These are phyloP conservation scores for Euphorbia schlechtendalii DNA, from an alignment of 441 rosid genomes.

Conservation along the genomic window DNA sequence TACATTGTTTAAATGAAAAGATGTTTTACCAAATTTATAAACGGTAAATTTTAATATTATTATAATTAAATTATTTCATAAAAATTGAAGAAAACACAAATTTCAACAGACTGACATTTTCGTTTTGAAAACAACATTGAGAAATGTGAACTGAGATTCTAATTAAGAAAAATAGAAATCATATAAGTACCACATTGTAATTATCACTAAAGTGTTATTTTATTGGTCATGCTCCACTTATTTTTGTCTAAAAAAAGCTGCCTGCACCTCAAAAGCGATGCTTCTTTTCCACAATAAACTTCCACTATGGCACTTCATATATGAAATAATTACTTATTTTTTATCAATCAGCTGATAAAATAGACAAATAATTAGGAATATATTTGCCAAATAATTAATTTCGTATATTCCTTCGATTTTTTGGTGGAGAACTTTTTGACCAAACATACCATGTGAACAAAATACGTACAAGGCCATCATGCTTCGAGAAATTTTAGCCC, in stretches of 20 bases:
- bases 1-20: not conserved
- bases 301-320: not conserved
- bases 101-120: not conserved
- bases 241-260: not conserved
- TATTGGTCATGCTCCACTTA: not conserved
- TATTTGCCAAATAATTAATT: not conserved
- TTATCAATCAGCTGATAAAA: not conserved
- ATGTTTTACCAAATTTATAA: too few species aligned
- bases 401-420: not conserved
- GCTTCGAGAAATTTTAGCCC: not conserved
- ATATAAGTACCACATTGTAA: not conserved
- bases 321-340: not conserved
- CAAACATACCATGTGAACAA: constrained; percentile 9
- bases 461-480: not conserved
- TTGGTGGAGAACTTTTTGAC: constrained; percentile 1
- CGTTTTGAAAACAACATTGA: not conserved
- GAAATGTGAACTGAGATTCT: not conserved
- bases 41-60: too few species aligned
- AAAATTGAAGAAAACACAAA: not conserved
- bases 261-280: constrained; percentile 9
- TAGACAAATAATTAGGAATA: constrained; percentile 11
- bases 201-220: too few species aligned
- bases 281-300: constrained; percentile 4
- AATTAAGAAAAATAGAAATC: not conserved
- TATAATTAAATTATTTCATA: too few species aligned